These are phyloP conservation scores for Pouteria campechiana DNA, from an alignment of 179 eudicot genomes.

Conservation along the genomic window DNA sequence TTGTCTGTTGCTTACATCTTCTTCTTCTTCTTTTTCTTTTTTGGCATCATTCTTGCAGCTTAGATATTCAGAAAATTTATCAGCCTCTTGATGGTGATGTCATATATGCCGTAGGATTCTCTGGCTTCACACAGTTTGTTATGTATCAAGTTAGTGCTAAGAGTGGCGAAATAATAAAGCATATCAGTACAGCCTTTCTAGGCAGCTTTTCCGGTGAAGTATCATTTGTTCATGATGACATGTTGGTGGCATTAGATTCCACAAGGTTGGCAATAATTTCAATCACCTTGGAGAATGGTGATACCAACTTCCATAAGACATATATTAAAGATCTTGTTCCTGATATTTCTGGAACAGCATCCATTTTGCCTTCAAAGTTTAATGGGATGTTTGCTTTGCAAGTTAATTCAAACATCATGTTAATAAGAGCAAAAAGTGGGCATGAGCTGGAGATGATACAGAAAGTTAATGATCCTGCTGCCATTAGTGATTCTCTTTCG, in stretches of 20 bases:
- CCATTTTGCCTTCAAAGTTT: constrained; percentile 47
- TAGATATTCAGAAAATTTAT: constrained; percentile 57
- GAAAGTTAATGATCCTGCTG: constrained; percentile 39
- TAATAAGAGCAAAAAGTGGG: constrained; percentile 41
- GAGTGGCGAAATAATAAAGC: constrained; percentile 69
- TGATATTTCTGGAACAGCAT: constrained; percentile 47
- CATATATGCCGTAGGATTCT: constrained; percentile 57
- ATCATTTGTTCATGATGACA: constrained; percentile 45
- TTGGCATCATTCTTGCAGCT: constrained; percentile 42
- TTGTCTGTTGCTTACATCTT: too few relatives aligned
- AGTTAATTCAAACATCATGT: constrained; percentile 22
- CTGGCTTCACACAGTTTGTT: constrained; percentile 39
- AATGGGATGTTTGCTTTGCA: constrained; percentile 50
- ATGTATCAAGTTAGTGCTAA: constrained; percentile 45
- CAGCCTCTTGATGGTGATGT: constrained; percentile 45
- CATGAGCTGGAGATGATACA: constrained; percentile 48
- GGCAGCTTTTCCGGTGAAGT: constrained; percentile 70
- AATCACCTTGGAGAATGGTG: constrained; percentile 42
- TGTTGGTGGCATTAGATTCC: constrained; percentile 62
- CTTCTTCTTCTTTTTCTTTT: constrained; percentile 11
- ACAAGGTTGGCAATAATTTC: constrained; percentile 38
- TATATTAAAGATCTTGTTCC: constrained; percentile 49
- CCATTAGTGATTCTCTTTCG: constrained; percentile 63
- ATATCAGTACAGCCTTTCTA: constrained; percentile 31
- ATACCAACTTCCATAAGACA: constrained; percentile 37